Evolutionary conservation across 2,329 filamentous ascomycete species (phyloP), one percentile per base, ranked within the genome.

Genomic region (Phaeosphaeriaceae sp.): DNA sequence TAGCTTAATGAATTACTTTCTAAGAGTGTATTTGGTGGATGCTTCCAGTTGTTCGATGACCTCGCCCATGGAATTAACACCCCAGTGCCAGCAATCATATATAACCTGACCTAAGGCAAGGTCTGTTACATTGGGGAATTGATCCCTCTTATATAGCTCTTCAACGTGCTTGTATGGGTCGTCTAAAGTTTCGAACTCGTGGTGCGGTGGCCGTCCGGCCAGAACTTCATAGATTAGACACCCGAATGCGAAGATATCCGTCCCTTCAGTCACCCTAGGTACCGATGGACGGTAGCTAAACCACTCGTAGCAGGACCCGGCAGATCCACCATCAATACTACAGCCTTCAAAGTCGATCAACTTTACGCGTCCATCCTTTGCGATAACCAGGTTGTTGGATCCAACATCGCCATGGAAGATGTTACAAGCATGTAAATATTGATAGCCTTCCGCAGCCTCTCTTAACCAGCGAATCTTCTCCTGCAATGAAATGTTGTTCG

Each of bases 171-270:
- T 32, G 21, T 41, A 47, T 40, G 15, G 36, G 15, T 47, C 35
- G 33, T 40, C 35, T 18, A 23, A 40, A 6, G 35, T 18, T 47
- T 47, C 36, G 28, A 47, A 18, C 23, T 47, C 44, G 41, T 47
- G 36, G 36, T 47, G 38, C 9, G 44, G 44, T 41, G 44, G 44
- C 21, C 32, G 16, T 18, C 44, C 44, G 20, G 37, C 32, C 29
- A 32, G 16, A 47, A 47, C 20, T 41, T 47, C 44, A 26, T 47
- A 41, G 29, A 47, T 41, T 16, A 17, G 35, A 47, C 44, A 47
- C 7, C 44, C 44, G 32, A 47, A 47, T 33, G 44, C 44, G 41
- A 47, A 47, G 17, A 47, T 47, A 47, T 47, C 44, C 28, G 35
- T 47, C 12, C 28, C 7, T 41, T 20, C 35, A 41, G 11, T 47